Conservation (phyloP, 164 flowering plant species). For the Annona cherimola region DNA sequence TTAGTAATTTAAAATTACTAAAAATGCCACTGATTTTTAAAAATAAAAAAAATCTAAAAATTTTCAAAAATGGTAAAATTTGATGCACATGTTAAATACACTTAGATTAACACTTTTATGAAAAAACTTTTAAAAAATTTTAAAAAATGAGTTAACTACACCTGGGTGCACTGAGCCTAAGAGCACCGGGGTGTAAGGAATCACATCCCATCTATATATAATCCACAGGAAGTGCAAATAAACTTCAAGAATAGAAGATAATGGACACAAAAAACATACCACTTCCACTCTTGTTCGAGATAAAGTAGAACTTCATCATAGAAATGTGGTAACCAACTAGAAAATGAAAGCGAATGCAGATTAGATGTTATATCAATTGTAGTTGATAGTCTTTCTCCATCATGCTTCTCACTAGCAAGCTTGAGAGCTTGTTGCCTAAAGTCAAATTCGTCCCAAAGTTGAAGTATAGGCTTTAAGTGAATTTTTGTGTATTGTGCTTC, state of each 20-base stretch:
- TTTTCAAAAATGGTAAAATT: too few species aligned
- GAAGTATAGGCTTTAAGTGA: conserved; percentile 68
- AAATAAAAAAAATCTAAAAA: too few species aligned
- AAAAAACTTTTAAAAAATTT: too few species aligned
- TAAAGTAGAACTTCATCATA: conserved; percentile 90
- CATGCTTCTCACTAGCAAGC: conserved; percentile 51
- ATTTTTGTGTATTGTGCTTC: conserved; percentile 80
- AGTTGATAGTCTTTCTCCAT: conserved; percentile 45
- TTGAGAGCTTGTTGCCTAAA: conserved; percentile 46
- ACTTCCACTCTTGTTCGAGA: conserved; percentile 99
- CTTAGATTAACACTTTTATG: too few species aligned
- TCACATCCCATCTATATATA: too few species aligned
- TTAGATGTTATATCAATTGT: conserved; percentile 35
- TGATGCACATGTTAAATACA: too few species aligned
- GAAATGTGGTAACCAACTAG: conserved; percentile 89
- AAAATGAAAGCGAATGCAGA: conserved; percentile 41
- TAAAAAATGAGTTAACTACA: too few species aligned
- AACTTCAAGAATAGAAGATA: background rate
- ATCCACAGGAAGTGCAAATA: background rate
- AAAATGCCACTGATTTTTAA: too few species aligned
- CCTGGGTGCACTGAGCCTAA: too few species aligned
- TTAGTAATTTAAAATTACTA: too few species aligned
- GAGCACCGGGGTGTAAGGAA: too few species aligned
- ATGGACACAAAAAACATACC: conserved; percentile 41
- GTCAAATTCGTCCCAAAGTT: conserved; percentile 93